Percentiles rank a stretch among this genome's conserved stretches.
These are phyloP conservation scores for Brasenia schreberi DNA, from an alignment of 164 flowering plant species.

Conservation along the genomic window DNA sequence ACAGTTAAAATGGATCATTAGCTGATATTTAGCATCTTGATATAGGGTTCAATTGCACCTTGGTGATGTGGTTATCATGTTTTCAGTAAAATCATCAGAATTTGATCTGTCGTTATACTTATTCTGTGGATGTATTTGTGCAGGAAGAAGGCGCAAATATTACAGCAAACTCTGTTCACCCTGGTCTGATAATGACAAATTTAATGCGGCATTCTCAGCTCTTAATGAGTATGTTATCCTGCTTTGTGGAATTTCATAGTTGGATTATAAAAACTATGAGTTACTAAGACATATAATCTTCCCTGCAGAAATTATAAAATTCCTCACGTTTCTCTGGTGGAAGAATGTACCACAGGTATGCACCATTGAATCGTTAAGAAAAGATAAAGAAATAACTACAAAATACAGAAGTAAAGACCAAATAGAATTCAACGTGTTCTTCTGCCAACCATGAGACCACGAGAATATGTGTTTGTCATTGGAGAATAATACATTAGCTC, in stretches of 20 bases:
- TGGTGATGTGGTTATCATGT: too few species aligned
- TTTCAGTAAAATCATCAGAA: too few species aligned
- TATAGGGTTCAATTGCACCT: too few species aligned
- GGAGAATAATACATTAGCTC: too few species aligned
- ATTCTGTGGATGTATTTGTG: neutral
- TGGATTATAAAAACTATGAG: neutral
- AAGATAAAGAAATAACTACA: neutral
- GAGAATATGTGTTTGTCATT: too few species aligned
- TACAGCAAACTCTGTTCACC: constrained; percentile 79
- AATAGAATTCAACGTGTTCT: neutral
- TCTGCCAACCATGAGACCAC: too few species aligned
- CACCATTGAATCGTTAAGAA: neutral
- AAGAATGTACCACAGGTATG: constrained; percentile 87
- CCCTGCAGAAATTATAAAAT: constrained; percentile 39
- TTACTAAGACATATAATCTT: neutral
- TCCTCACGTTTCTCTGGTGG: constrained; percentile 49
- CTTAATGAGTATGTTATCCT: constrained; percentile 39
- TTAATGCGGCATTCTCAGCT: constrained; percentile 48
- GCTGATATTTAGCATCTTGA: too few species aligned
- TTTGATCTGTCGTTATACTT: too few species aligned
- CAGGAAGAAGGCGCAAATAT: constrained; percentile 85
- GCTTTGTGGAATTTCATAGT: neutral
- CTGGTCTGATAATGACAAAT: constrained; percentile 84
- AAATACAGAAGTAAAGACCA: neutral
- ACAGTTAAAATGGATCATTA: too few species aligned